These are phyloP conservation scores for Rhodotorula mucilaginosa DNA, from an alignment of 1,284 basidiomycete genomes.

Conservation along the genomic window DNA sequence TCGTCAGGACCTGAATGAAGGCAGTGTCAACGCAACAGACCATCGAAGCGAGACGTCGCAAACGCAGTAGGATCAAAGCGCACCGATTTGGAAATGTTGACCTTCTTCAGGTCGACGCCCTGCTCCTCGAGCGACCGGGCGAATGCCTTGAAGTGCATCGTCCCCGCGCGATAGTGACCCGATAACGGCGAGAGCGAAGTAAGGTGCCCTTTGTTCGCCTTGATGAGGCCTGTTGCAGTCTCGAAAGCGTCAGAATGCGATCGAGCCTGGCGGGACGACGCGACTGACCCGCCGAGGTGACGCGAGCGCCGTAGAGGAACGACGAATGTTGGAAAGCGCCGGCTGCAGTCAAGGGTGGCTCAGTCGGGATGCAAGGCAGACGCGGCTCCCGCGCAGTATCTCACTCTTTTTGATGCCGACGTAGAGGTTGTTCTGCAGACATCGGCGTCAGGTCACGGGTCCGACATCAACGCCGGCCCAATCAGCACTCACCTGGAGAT, in stretches of 20 bases:
- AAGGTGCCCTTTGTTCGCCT: slow-evolving; percentile 61
- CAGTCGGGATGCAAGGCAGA: neutral
- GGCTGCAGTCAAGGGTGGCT: neutral
- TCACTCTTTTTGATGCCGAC: slow-evolving; percentile 63
- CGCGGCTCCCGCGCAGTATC: neutral
- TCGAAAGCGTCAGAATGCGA: slow-evolving; percentile 27
- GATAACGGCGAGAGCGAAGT: slow-evolving; percentile 65
- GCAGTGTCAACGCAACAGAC: neutral
- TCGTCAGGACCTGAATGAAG: slow-evolving; percentile 39
- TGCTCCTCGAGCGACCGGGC: slow-evolving; percentile 58
- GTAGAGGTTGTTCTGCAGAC: slow-evolving; percentile 60
- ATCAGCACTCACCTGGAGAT: slow-evolving; percentile 46
- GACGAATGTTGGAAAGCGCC: slow-evolving; percentile 71
- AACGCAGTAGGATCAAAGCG: neutral
- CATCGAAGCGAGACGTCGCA: neutral
- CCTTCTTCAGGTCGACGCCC: slow-evolving; percentile 58
- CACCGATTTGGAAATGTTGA: slow-evolving; percentile 25
- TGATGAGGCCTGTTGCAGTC: slow-evolving; percentile 66
- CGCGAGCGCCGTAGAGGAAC: slow-evolving; percentile 58
- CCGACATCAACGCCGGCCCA: too few species aligned
- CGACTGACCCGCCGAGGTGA: slow-evolving; percentile 49
- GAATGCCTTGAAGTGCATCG: slow-evolving; percentile 62
- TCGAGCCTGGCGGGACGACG: too few species aligned
- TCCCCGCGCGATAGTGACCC: slow-evolving; percentile 60
- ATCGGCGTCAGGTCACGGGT: slow-evolving; percentile 21